Base-by-base conservation (phyloP, 1,284 basidiomycete species). In the Cutaneotrichosporon sp. region DNA sequence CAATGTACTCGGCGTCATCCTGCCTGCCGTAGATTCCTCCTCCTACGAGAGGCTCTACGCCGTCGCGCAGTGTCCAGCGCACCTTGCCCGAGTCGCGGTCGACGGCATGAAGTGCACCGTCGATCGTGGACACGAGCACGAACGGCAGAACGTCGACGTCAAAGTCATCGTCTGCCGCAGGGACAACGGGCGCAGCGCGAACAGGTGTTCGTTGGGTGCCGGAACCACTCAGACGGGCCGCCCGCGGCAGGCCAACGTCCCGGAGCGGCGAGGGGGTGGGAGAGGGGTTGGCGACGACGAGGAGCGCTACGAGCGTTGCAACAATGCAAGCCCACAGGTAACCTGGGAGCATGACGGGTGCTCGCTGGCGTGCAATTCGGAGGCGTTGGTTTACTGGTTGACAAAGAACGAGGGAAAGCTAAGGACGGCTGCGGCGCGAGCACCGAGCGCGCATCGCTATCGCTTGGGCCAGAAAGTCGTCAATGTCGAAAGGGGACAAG, bases 41-140 rank as follows among this genome's bases (percentile, higher is more conserved):
- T 10, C 71, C 71, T 9, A 72, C 69, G 13, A 70, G 54, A 15
- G 70, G 70, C 23, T 69, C 62, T 2, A 73, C 65, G n/a, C 70
- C 72, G 15, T 73, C 70, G 36, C 59, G 59, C 46, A 72, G 58
- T 2, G 66, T 62, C 73, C 70, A 70, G 41, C 60, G 58, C 37
- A 70, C 52, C 36, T 61, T 60, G 17, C 74, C 74, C 4, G 64
- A 65, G 10, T 69, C 67, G 22, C 72, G 54, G 45, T 74, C 74
- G 15, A 76, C 60, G 4, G 73, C 74, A 58, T 76, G 74, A 7
- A 76, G 61, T 1, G 67, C 69, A 20, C 74, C 74, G 54, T 76
- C 74, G 20, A 76, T 68, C 4, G 70, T 76, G 20, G 71, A 69
- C 10, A 76, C 60, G 30, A 76, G 61, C 12, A 74, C 73, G 50